Evolutionary conservation across 1,139 yeast species (phyloP), one percentile per base, ranked within the genome.

Genomic region (Hyphopichia khmerensis): DNA sequence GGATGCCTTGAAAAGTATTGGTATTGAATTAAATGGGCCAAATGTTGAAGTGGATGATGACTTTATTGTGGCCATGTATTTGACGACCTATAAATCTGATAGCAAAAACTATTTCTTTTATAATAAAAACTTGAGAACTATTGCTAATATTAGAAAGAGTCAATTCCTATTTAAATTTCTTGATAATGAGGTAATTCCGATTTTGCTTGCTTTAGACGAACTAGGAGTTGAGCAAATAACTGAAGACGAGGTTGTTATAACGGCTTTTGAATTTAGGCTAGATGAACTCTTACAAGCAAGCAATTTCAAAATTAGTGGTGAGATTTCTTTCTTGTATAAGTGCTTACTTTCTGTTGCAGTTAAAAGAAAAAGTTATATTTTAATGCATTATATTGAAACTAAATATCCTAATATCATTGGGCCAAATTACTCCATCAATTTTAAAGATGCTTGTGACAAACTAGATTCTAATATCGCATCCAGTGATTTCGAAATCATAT

Each of bases 231-330:
- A 78, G 50, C 80, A 77, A 31, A 72, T 79, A 6, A 84, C 88
- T 3, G 95, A 85, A 55, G 93, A 85, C 54, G 95, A 86, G 46
- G 80, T 86, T 35, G 78, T 86, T 4, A 72, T 81, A 29, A 84
- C 93, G 1, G 89, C 91, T 0, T 83, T 77, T 51, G 81, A 84
- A 44, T 72, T 82, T 40, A 82, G 82, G 46, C 63, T 75, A 3
- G 77, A 77, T 39, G 93, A 85, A 41, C 82, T 89, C 0, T 62
- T 88, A 41, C 73, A 80, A 21, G 18, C 41, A 14, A 33, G n/a
- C 13, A 33, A 33, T 15, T 39, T 39, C 16, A 19, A 29, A 26
- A 33, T 39, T 15, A 34, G 37, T 17, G 24, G 27, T 17, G 82
- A 60, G 67, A 82, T 62, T 48, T 41, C 43, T 1, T 53, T 64